Percentiles rank a stretch among this genome's conserved stretches.
Conservation (phyloP, 768 basidiomycete species). For the Porphyrellus cyaneotinctus region DNA sequence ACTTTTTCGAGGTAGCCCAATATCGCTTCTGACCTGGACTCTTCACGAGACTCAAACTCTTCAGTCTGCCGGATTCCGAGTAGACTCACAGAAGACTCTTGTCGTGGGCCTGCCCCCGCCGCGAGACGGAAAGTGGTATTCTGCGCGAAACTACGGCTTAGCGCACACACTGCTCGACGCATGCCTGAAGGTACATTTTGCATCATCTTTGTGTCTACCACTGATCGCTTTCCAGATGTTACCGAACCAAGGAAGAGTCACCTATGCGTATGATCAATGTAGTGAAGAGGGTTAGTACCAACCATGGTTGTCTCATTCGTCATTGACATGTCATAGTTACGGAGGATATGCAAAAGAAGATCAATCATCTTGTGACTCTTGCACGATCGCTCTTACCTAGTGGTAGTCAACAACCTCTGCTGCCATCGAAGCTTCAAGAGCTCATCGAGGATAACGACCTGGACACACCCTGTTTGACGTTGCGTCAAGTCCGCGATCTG, state of each 20-base stretch:
- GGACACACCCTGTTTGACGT: conserved; percentile 25
- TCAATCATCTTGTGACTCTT: conserved; percentile 41
- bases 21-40: neutral
- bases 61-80: conserved; percentile 40
- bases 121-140: conserved; percentile 32
- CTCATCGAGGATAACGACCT: conserved; percentile 34
- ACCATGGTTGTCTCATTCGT: neutral
- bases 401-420: conserved; percentile 27
- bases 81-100: conserved; percentile 38
- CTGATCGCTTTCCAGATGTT: conserved; percentile 33
- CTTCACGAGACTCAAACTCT: neutral
- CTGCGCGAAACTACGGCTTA: conserved; percentile 41
- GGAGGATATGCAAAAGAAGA: conserved; percentile 35
- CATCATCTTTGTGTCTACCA: neutral
- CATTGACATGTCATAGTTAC: conserved; percentile 20
- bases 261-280: conserved; percentile 22
- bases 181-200: conserved; percentile 34
- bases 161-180: conserved; percentile 37
- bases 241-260: conserved; percentile 36
- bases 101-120: conserved; percentile 44
- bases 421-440: conserved; percentile 30
- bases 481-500: conserved; percentile 38
- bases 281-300: conserved; percentile 22
- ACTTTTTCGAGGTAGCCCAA: conserved; percentile 42
- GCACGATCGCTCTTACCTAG: conserved; percentile 38